Evolutionary conservation across 345 rosid genomes (phyloP).

Genomic region (Eutrema japonicum): DNA sequence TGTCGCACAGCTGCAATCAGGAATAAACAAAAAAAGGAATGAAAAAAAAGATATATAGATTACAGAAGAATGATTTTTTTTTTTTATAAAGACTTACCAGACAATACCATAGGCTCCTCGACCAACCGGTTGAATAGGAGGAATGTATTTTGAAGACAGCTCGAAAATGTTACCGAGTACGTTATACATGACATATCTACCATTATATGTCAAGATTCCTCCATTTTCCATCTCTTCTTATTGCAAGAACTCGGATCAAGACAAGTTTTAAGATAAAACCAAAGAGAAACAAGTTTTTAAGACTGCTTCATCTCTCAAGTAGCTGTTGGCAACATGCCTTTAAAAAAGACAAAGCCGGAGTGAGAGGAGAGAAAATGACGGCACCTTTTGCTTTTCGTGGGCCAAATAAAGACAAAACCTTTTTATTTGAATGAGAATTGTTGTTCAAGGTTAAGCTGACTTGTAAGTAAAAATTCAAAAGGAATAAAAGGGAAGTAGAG

Average conservation of each 20-base stretch:
- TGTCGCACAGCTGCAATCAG: slow-evolving; percentile 61
- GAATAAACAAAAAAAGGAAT: background rate
- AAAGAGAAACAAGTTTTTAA: slow-evolving; percentile 20
- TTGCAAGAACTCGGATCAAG: slow-evolving; percentile 12
- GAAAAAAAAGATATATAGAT: background rate
- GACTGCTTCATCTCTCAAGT: slow-evolving; percentile 32
- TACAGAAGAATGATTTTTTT: too few species aligned
- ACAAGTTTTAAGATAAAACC: slow-evolving; percentile 5
- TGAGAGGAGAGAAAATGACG: slow-evolving; percentile 18
- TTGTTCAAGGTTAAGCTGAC: slow-evolving; percentile 20
- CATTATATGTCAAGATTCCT: slow-evolving; percentile 45
- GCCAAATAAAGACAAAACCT: slow-evolving; percentile 23
- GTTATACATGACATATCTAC: slow-evolving; percentile 64
- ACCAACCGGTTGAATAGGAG: slow-evolving; percentile 84
- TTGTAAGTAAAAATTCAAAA: slow-evolving; percentile 1
- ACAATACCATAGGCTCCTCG: slow-evolving; percentile 93
- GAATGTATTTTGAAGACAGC: slow-evolving; percentile 73
- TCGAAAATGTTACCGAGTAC: slow-evolving; percentile 70
- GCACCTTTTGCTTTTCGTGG: slow-evolving; percentile 42
- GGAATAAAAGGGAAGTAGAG: background rate
- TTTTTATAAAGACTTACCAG: slow-evolving; percentile 51
- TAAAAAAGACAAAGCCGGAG: slow-evolving; percentile 25
- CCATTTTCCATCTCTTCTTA: slow-evolving; percentile 49
- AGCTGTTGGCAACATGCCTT: background rate
- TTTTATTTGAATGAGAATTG: slow-evolving; percentile 33